These are phyloP conservation scores for Kwoniella bestiolae DNA, from an alignment of 768 basidiomycete genomes.

Conservation along the genomic window DNA sequence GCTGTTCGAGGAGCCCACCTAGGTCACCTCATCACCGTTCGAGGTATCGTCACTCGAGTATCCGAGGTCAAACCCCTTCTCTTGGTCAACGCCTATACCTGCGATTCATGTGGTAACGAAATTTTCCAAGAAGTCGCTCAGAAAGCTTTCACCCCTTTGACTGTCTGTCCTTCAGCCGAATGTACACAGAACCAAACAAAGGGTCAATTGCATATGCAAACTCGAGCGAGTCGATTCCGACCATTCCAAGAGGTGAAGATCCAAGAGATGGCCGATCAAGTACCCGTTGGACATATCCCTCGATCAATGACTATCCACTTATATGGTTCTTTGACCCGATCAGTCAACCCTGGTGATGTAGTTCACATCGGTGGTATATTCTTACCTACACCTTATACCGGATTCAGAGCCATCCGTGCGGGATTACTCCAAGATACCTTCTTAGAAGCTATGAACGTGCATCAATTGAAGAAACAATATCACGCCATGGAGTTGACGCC, in stretches of 20 bases:
- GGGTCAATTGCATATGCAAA: slow-evolving; percentile 98
- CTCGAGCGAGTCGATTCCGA: slow-evolving; percentile 91
- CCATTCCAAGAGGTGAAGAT: slow-evolving; percentile 99
- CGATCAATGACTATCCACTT: slow-evolving; percentile 98
- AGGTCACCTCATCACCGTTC: slow-evolving; percentile 92
- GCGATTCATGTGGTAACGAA: slow-evolving; percentile 96
- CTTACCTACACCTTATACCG: slow-evolving; percentile 95
- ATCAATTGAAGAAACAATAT: slow-evolving; percentile 98
- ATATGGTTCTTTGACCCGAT: slow-evolving; percentile 83
- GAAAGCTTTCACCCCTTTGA: slow-evolving; percentile 86
- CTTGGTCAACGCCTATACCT: slow-evolving; percentile 96
- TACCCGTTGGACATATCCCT: slow-evolving; percentile 98
- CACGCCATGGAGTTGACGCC: slow-evolving; percentile 90
- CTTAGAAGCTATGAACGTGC: slow-evolving; percentile 84
- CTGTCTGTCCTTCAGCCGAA: slow-evolving; percentile 82
- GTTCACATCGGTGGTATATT: slow-evolving; percentile 96
- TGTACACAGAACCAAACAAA: slow-evolving; percentile 83
- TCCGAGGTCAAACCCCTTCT: slow-evolving; percentile 98
- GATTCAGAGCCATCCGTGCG: slow-evolving; percentile 94
- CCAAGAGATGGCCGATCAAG: slow-evolving; percentile 99
- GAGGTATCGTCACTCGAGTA: slow-evolving; percentile 96
- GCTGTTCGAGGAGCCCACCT: slow-evolving; percentile 83
- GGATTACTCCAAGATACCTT: slow-evolving; percentile 97
- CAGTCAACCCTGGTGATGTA: slow-evolving; percentile 93
- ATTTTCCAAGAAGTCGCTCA: slow-evolving; percentile 96